phyloP scores from a whole-genome alignment of 257 asterid genomes.

The Catharanthus roseus region DNA sequence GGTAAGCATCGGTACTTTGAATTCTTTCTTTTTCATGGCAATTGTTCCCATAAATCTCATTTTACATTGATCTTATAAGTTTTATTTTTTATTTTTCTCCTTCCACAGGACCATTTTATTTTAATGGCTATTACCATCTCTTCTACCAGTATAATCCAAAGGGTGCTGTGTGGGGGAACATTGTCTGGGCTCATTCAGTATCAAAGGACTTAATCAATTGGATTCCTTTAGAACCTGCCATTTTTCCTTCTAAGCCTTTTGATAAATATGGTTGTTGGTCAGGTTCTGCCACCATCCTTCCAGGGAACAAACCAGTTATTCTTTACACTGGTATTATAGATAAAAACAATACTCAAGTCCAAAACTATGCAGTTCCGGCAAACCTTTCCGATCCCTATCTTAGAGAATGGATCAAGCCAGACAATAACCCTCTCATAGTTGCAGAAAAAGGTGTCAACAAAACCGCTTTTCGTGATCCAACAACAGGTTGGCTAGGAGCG shows the following conservation, averaged over 20 bases:
- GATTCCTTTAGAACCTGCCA: slow-evolving; percentile 30
- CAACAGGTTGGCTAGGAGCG: slow-evolving; percentile 42
- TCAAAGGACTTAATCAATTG: slow-evolving; percentile 47
- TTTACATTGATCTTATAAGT: background rate
- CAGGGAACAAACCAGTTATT: slow-evolving; percentile 34
- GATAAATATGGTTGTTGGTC: slow-evolving; percentile 49
- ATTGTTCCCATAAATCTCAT: no score
- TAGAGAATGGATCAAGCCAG: slow-evolving; percentile 41
- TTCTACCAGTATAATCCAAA: slow-evolving; percentile 46
- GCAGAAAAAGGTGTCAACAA: slow-evolving; percentile 21
- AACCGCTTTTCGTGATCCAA: slow-evolving; percentile 49
- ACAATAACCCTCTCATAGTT: slow-evolving; percentile 33
- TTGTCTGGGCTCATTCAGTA: slow-evolving; percentile 48
- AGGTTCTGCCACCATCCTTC: slow-evolving; percentile 46
- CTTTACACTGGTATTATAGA: slow-evolving; percentile 47
- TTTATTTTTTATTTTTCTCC: background rate
- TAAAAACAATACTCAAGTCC: slow-evolving; percentile 32
- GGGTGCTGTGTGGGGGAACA: slow-evolving; percentile 46
- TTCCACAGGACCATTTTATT: slow-evolving; percentile 38
- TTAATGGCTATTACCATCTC: slow-evolving; percentile 45
- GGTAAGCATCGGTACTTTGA: slow-evolving; percentile 14
- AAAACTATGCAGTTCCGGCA: slow-evolving; percentile 42
- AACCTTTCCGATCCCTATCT: slow-evolving; percentile 40
- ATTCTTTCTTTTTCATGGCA: background rate
- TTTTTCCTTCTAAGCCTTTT: slow-evolving; percentile 33